Base-by-base conservation (phyloP, 768 basidiomycete species). In the Boletus fagicola region DNA sequence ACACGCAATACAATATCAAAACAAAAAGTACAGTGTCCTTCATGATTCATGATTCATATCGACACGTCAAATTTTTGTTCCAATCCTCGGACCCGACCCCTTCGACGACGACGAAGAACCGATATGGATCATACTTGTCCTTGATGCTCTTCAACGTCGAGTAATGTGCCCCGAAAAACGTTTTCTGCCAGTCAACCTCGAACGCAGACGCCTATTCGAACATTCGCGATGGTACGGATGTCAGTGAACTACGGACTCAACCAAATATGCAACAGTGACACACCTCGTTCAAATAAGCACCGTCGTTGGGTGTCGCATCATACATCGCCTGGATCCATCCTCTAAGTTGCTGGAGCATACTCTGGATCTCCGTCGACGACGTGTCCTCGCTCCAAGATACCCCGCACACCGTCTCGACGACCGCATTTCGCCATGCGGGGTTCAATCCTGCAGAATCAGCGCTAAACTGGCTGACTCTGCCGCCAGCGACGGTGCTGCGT, bases 21-120 rank as follows among this genome's bases (percentile, higher is more conserved):
- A n/a, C n/a, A 12, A 35, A 11, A 31, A 31, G 35, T 5, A 15
- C n/a, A n/a, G n/a, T 15, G 35, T 35, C 35, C 35, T 35, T 35
- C 35, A 35, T 15, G 35, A 35, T 35, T 35, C 35, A 35, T 15
- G 35, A 35, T 35, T 13, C 9, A 36, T 49, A 57, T 9, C 60
- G 66, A 57, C 69, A 72, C 5, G 60, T 63, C 40, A 72, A 52
- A 3, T 48, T 53, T 5, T 53, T 49, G 60, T 80, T 79, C 80
- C 80, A 83, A 2, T 78, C 73, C 20, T 83, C 80, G 4, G 79
- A 79, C 0, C 79, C 81, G 1, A 83, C 79, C 1, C 81, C 83
- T 22, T 71, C 66, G 0, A 65, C 56, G 18, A 82, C 78, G 6
- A 82, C 65, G 62, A 83, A 83, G 12, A 83, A 53, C 26, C 63